phyloP scores from a whole-genome alignment of 1,284 basidiomycete genomes.

The Wallemia ichthyophaga region DNA sequence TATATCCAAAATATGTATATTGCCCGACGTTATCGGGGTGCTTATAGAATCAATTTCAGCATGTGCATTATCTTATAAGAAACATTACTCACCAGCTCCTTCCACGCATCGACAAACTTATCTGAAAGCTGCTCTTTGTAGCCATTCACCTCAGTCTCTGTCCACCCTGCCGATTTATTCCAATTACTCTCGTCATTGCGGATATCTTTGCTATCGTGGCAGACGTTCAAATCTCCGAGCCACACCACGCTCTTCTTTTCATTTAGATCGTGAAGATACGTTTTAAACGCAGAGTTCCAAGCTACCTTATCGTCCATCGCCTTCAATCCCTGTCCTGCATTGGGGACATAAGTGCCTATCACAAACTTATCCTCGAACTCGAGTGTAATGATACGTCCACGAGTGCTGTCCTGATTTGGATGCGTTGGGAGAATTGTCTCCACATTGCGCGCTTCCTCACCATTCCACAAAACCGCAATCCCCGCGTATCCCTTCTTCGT shows the following conservation, averaged over 20 bases:
- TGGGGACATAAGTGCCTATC: conserved; percentile 54
- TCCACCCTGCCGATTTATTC: conserved; percentile 54
- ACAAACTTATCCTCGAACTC: conserved; percentile 44
- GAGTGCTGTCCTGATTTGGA: conserved; percentile 22
- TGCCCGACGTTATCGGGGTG: conserved; percentile 16
- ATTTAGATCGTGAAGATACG: conserved; percentile 38
- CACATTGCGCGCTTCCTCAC: conserved; percentile 31
- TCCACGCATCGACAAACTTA: conserved; percentile 8
- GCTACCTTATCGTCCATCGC: conserved; percentile 35
- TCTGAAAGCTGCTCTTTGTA: conserved; percentile 7
- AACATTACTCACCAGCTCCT: conserved; percentile 31
- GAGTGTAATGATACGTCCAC: conserved; percentile 43
- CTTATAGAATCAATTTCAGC: conserved; percentile 19
- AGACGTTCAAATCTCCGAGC: conserved; percentile 61
- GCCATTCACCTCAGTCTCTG: conserved; percentile 29
- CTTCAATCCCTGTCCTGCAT: conserved; percentile 28
- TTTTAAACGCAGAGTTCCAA: conserved; percentile 45
- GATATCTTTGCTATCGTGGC: conserved; percentile 22
- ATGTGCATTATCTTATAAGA: conserved; percentile 38
- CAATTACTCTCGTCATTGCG: conserved; percentile 34
- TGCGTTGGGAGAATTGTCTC: conserved; percentile 37
- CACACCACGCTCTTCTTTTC: conserved; percentile 54
- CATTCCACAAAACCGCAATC: conserved; percentile 50
- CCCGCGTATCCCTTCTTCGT: conserved; percentile 51
- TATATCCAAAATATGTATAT: conserved; percentile 60